phyloP scores from a whole-genome alignment of 441 rosid species.

The Gossypium schwendimanii region DNA sequence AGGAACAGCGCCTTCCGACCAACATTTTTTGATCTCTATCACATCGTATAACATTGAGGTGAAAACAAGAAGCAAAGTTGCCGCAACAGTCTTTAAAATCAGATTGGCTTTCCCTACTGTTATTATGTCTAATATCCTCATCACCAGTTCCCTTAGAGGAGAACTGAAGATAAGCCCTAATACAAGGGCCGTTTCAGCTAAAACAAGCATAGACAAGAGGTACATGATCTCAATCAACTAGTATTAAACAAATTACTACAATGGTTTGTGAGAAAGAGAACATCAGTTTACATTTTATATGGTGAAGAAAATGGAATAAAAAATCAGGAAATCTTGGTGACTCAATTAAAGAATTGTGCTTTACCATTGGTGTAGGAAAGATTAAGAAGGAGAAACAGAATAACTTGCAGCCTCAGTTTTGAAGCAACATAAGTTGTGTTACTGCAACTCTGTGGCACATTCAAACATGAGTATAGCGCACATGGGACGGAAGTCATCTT shows the following conservation, averaged over 20 bases:
- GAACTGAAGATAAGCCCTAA: conserved; percentile 24
- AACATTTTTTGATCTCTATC: conserved; percentile 10
- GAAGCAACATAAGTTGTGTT: too few species aligned
- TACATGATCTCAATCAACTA: conserved; percentile 27
- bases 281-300: background rate
- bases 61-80: conserved; percentile 34
- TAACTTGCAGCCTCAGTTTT: background rate
- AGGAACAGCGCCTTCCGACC: conserved; percentile 20
- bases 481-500: too few species aligned
- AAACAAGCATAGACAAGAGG: conserved; percentile 24
- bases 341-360: conserved; percentile 24
- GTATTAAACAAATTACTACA: background rate
- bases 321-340: background rate
- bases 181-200: conserved; percentile 32
- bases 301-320: background rate
- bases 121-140: conserved; percentile 26
- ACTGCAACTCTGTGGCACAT: too few species aligned
- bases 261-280: background rate
- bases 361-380: background rate
- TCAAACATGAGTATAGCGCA: too few species aligned
- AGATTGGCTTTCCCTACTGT: conserved; percentile 41
- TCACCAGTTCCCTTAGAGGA: conserved; percentile 41
- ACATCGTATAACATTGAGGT: conserved; percentile 18
- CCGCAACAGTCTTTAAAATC: conserved; percentile 34
- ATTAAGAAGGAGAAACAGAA: background rate